Conservation (phyloP, 2,329 filamentous ascomycete genomes). For the Lasiodiplodia gonubiensis region DNA sequence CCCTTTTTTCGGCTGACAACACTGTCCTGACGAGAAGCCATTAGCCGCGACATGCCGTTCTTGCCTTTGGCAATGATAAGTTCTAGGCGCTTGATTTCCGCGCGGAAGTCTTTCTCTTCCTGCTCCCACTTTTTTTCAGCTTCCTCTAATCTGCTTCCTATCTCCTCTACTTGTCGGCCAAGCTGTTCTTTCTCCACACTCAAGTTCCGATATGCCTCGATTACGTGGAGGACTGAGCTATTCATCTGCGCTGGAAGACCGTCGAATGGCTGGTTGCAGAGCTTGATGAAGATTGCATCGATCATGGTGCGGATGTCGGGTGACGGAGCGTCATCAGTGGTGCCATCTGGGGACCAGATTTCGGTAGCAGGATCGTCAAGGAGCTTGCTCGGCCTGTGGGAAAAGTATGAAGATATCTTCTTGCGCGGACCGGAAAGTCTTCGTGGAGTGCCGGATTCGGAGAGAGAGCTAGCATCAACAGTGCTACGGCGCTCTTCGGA, state of each 20-base stretch:
- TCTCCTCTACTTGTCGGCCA: background rate
- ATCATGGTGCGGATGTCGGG: slow-evolving; percentile 15
- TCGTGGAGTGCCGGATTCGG: slow-evolving; percentile 16
- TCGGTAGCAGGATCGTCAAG: slow-evolving; percentile 75
- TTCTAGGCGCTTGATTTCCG: slow-evolving; percentile 40
- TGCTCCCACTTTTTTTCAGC: background rate
- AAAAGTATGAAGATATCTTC: slow-evolving; percentile 25
- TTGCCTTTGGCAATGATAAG: slow-evolving; percentile 50
- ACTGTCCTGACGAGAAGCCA: slow-evolving; percentile 50
- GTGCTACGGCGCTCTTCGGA: slow-evolving; percentile 11
- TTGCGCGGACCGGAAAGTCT: slow-evolving; percentile 18
- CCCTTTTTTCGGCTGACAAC: slow-evolving; percentile 42
- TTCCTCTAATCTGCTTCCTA: background rate
- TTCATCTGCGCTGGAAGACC: slow-evolving; percentile 20
- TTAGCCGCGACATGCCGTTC: slow-evolving; percentile 49
- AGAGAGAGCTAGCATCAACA: slow-evolving; percentile 8
- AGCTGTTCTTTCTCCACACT: slow-evolving; percentile 11
- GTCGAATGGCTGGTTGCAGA: slow-evolving; percentile 23
- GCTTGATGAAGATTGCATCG: slow-evolving; percentile 21
- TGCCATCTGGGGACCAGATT: slow-evolving; percentile 71
- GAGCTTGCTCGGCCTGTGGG: slow-evolving; percentile 49
- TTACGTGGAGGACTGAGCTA: slow-evolving; percentile 9
- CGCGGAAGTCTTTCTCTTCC: slow-evolving; percentile 3
- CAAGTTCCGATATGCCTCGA: slow-evolving; percentile 16
- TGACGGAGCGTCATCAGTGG: slow-evolving; percentile 41